A percentile compares a stretch with the other conserved stretches of the same genome.
Conservation (phyloP, 768 basidiomycete genomes). For the Mycena filopes region DNA sequence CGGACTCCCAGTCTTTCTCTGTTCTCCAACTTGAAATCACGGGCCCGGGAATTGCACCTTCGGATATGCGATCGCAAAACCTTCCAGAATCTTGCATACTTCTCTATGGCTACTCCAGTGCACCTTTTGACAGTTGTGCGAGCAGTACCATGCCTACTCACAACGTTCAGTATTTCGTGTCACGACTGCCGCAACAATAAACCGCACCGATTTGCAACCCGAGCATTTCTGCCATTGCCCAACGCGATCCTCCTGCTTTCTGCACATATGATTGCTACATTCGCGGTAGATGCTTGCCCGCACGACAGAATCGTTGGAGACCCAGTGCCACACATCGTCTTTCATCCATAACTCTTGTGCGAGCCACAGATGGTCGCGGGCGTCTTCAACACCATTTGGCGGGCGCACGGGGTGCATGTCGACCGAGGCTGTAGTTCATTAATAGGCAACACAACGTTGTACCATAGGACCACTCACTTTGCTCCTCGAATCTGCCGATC, state of each 20-base stretch:
- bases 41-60: too few relatives aligned
- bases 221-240: slow-evolving; percentile 41
- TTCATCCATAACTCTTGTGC: slow-evolving; percentile 57
- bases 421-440: background rate
- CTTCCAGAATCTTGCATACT: too few relatives aligned
- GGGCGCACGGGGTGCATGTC: slow-evolving; percentile 40
- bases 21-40: too few relatives aligned
- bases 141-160: too few relatives aligned
- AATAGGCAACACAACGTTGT: background rate
- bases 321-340: slow-evolving; percentile 55
- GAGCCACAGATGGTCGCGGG: slow-evolving; percentile 58
- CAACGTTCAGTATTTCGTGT: too few relatives aligned
- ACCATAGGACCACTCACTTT: slow-evolving; percentile 45
- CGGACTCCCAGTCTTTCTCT: too few relatives aligned
- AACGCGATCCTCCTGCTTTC: slow-evolving; percentile 42
- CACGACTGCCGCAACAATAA: too few relatives aligned
- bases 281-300: slow-evolving; percentile 45
- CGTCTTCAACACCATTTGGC: slow-evolving; percentile 53
- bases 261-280: slow-evolving; percentile 47
- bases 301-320: slow-evolving; percentile 45
- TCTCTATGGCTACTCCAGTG: too few relatives aligned
- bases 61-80: too few relatives aligned
- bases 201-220: slow-evolving; percentile 22
- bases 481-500: slow-evolving; percentile 47
- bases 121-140: too few relatives aligned